Evolutionary conservation across 1,284 basidiomycete species (phyloP).

Genomic region (Rhodotorula sp.): DNA sequence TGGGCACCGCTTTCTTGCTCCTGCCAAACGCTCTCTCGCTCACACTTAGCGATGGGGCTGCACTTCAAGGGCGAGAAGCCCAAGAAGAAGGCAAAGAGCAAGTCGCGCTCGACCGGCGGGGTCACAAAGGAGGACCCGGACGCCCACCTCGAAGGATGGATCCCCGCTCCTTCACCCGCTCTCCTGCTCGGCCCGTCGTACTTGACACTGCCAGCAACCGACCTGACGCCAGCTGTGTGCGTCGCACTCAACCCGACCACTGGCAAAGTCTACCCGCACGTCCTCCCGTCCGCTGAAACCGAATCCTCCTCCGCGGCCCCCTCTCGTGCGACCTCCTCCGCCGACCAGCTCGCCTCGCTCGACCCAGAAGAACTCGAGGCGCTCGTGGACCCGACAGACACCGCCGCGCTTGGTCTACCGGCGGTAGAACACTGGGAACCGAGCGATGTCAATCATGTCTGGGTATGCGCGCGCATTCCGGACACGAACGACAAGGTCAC

Average conservation of each 20-base stretch:
- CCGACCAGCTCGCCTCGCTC: slow-evolving; percentile 42
- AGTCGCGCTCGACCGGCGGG: slow-evolving; percentile 50
- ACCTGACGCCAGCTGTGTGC: slow-evolving; percentile 60
- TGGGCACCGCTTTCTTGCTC: neutral
- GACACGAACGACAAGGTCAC: slow-evolving; percentile 71
- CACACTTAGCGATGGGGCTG: slow-evolving; percentile 7
- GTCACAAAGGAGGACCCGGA: slow-evolving; percentile 39
- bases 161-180: slow-evolving; percentile 64
- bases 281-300: slow-evolving; percentile 56
- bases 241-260: slow-evolving; percentile 75
- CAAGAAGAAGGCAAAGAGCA: slow-evolving; percentile 55
- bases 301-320: slow-evolving; percentile 42
- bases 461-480: slow-evolving; percentile 78
- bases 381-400: slow-evolving; percentile 24
- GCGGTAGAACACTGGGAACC: slow-evolving; percentile 49
- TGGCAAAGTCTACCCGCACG: slow-evolving; percentile 59
- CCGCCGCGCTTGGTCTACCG: neutral
- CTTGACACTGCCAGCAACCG: slow-evolving; percentile 71
- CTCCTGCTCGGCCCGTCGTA: slow-evolving; percentile 81
- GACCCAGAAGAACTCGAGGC: slow-evolving; percentile 36
- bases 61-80: slow-evolving; percentile 83
- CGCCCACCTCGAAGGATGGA: slow-evolving; percentile 58
- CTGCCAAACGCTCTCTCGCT: neutral
- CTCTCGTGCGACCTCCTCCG: neutral
- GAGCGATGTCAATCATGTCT: slow-evolving; percentile 75